A percentile compares a stretch with the other conserved stretches of the same genome.
phyloP scores from a whole-genome alignment of 2,329 filamentous ascomycete species.

The Thermochaetoides dissita region DNA sequence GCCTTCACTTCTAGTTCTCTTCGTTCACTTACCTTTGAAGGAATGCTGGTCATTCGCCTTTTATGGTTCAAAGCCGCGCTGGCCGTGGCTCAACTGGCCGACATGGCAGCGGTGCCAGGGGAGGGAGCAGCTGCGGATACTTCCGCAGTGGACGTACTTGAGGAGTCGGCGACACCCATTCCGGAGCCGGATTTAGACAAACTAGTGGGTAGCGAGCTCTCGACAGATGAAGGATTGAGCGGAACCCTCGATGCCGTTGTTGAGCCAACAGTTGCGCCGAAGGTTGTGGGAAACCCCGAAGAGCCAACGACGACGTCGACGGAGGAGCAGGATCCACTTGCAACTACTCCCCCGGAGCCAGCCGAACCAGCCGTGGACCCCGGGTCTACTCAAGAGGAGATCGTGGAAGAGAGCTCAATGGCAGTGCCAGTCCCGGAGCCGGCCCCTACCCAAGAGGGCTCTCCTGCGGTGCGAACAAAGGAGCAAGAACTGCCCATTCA shows the following conservation, averaged over 20 bases:
- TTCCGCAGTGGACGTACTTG: constrained; percentile 2
- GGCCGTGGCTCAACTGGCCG: constrained; percentile 8
- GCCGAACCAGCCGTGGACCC: too few species aligned
- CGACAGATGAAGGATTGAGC: constrained; percentile 1
- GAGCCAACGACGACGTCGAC: neutral
- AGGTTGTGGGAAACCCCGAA: neutral
- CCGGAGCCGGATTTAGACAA: constrained; percentile 1
- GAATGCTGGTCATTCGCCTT: constrained; percentile 13
- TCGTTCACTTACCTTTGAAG: neutral
- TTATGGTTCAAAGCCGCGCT: constrained; percentile 11
- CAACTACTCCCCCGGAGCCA: neutral
- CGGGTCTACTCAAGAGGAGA: too few species aligned
- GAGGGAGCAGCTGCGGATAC: neutral
- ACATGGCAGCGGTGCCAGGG: constrained; percentile 3
- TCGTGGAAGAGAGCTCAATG: too few species aligned
- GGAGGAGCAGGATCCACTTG: neutral
- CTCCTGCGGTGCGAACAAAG: too few species aligned
- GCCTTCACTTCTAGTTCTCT: neutral
- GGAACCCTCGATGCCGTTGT: constrained; percentile 2
- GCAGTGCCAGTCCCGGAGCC: too few species aligned
- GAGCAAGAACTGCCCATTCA: too few species aligned
- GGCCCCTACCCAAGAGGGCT: too few species aligned
- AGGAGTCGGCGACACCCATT: neutral
- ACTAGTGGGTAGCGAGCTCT: neutral
- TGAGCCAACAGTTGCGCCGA: constrained; percentile 1